Conservation (phyloP, 73 alveolate species). For the Blepharisma japonicum region DNA sequence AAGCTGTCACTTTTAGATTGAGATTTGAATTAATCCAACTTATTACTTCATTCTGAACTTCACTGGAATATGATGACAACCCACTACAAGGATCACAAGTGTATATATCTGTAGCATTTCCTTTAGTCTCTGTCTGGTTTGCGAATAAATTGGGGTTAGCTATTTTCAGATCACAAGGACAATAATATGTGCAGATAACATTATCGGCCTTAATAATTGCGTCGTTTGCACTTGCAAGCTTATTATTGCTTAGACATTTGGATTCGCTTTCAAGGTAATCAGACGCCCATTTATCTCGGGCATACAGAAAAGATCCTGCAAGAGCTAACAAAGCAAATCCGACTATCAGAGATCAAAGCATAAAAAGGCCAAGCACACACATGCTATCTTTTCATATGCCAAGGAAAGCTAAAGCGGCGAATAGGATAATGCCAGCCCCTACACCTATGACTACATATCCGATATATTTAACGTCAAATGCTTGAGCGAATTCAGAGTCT, state of each 20-base stretch:
- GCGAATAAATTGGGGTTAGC: background rate
- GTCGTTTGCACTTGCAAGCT: background rate
- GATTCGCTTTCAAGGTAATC: background rate
- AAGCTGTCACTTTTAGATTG: background rate
- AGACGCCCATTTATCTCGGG: background rate
- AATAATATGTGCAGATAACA: slow-evolving; percentile 4
- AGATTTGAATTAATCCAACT: background rate
- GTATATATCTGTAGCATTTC: background rate
- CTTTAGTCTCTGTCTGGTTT: background rate
- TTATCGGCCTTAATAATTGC: background rate
- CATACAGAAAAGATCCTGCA: background rate
- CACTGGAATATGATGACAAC: background rate
- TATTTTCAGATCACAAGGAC: background rate
- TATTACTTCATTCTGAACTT: slow-evolving; percentile 1
- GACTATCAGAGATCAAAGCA: background rate
- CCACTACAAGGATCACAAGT: slow-evolving; percentile 22
- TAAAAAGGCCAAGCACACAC: background rate
- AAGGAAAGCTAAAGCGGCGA: background rate
- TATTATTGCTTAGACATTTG: slow-evolving; percentile 9
- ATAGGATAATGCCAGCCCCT: slow-evolving; percentile 14
- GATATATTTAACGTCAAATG: background rate
- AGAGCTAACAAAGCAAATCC: background rate
- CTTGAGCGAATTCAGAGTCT: slow-evolving; percentile 10
- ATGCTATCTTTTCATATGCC: slow-evolving; percentile 1
- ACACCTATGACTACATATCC: slow-evolving; percentile 26